Percentiles rank a stretch among this genome's conserved stretches.
These are phyloP conservation scores for Coprinopsis sp. DNA, from an alignment of 768 basidiomycete species.

Conservation along the genomic window DNA sequence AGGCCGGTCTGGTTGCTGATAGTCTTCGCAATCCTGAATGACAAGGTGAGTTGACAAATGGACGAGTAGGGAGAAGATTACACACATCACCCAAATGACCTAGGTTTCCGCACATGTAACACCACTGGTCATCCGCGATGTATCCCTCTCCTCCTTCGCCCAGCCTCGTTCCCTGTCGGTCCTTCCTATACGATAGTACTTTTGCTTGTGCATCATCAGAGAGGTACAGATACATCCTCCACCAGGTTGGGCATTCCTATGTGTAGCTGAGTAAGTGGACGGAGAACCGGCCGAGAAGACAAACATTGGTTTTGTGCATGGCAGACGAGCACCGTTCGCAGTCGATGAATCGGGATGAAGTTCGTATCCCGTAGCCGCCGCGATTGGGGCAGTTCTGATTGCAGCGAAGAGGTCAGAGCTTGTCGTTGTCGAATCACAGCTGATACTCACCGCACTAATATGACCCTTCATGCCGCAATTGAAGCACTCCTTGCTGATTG, in stretches of 20 bases:
- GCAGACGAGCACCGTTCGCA: slow-evolving; percentile 69
- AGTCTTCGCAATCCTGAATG: slow-evolving; percentile 57
- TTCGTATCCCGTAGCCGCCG: slow-evolving; percentile 19
- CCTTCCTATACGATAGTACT: slow-evolving; percentile 42
- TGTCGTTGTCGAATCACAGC: neutral
- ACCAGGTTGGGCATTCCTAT: slow-evolving; percentile 80
- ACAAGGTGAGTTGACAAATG: neutral
- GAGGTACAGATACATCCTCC: slow-evolving; percentile 77
- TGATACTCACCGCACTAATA: slow-evolving; percentile 52
- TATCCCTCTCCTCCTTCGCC: slow-evolving; percentile 78
- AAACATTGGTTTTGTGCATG: slow-evolving; percentile 61
- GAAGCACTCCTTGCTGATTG: slow-evolving; percentile 77
- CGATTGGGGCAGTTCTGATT: slow-evolving; percentile 70
- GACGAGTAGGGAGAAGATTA: slow-evolving; percentile 9
- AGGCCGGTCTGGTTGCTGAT: slow-evolving; percentile 37
- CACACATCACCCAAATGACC: slow-evolving; percentile 82
- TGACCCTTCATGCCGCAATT: slow-evolving; percentile 84
- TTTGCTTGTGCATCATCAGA: slow-evolving; percentile 44
- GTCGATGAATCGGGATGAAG: slow-evolving; percentile 32
- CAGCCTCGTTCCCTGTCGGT: slow-evolving; percentile 44
- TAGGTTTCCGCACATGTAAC: slow-evolving; percentile 69
- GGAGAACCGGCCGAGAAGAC: slow-evolving; percentile 16
- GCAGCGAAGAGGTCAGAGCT: slow-evolving; percentile 7
- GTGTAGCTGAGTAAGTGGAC: neutral
- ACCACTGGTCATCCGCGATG: slow-evolving; percentile 71